phyloP scores from a whole-genome alignment of 2,329 filamentous ascomycete species.

The Lecanosticta acicola region DNA sequence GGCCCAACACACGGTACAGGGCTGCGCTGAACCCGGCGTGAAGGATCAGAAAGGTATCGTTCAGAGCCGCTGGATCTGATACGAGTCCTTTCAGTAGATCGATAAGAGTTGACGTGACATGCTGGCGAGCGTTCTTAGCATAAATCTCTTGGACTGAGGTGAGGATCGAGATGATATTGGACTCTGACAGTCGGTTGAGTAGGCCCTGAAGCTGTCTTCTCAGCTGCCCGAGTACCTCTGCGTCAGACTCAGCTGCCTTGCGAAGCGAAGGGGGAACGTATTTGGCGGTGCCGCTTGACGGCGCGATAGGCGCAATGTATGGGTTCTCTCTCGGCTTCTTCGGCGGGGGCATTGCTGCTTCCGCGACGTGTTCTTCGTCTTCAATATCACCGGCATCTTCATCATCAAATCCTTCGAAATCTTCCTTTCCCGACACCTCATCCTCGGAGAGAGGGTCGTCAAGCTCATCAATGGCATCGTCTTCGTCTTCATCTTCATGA shows the following conservation, averaged over 20 bases:
- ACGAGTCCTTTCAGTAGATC: slow-evolving; percentile 74
- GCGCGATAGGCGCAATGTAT: slow-evolving; percentile 65
- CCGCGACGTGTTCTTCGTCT: slow-evolving; percentile 30
- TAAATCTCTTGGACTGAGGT: slow-evolving; percentile 79
- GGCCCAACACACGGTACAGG: slow-evolving; percentile 78
- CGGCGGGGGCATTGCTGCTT: slow-evolving; percentile 34
- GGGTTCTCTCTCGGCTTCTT: slow-evolving; percentile 71
- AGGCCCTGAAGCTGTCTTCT: slow-evolving; percentile 79
- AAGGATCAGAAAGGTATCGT: slow-evolving; percentile 85
- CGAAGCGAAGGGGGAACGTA: slow-evolving; percentile 86
- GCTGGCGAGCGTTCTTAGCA: slow-evolving; percentile 74
- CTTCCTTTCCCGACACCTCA: slow-evolving; percentile 27
- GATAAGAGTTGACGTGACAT: slow-evolving; percentile 75
- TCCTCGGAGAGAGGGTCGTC: slow-evolving; percentile 33
- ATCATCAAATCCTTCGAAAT: slow-evolving; percentile 28
- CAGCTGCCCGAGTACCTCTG: slow-evolving; percentile 63
- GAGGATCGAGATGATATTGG: slow-evolving; percentile 79
- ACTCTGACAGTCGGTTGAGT: slow-evolving; percentile 87
- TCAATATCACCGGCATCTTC: slow-evolving; percentile 34
- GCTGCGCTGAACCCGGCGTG: slow-evolving; percentile 85
- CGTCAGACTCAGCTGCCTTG: slow-evolving; percentile 56
- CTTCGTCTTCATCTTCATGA: slow-evolving; percentile 12
- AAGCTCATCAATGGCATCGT: slow-evolving; percentile 34
- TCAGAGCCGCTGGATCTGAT: slow-evolving; percentile 68
- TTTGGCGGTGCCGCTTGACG: slow-evolving; percentile 50